Conservation (phyloP, 2,329 filamentous ascomycete genomes). For the Fusarium denticulatum region DNA sequence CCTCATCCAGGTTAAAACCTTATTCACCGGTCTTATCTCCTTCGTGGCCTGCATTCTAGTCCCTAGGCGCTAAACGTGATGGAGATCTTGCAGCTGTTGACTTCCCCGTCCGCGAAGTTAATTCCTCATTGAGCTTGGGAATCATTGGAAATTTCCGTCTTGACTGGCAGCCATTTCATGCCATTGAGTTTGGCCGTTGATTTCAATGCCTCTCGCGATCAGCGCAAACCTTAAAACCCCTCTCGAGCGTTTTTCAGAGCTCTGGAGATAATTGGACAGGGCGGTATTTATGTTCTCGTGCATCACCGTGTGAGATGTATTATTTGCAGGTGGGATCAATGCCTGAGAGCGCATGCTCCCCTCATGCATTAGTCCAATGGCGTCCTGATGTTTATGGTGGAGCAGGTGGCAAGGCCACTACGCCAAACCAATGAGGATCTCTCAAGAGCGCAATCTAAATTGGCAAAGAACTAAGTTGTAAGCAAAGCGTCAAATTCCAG, state of each 20-base stretch:
- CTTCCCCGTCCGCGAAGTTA: accelerated
- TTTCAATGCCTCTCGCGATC: too few species aligned
- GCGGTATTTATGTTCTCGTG: neutral
- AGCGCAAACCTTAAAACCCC: neutral
- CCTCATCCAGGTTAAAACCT: accelerated
- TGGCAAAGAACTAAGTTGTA: neutral
- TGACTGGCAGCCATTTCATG: accelerated
- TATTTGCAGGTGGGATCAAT: accelerated
- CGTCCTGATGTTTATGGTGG: neutral
- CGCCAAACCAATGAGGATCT: neutral
- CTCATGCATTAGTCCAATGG: neutral
- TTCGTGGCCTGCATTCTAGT: accelerated
- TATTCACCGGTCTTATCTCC: too few species aligned
- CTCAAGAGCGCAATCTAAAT: accelerated
- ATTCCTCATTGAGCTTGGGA: neutral
- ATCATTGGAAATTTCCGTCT: neutral
- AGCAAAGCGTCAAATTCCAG: neutral
- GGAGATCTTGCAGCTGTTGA: accelerated
- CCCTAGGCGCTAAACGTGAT: neutral
- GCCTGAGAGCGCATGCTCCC: accelerated
- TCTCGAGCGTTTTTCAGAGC: accelerated
- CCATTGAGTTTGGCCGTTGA: neutral
- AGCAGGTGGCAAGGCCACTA: too few species aligned
- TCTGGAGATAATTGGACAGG: accelerated
- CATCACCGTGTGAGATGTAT: accelerated